These are phyloP conservation scores for Aureoboletus auriporus DNA, from an alignment of 768 basidiomycete species.

Conservation along the genomic window DNA sequence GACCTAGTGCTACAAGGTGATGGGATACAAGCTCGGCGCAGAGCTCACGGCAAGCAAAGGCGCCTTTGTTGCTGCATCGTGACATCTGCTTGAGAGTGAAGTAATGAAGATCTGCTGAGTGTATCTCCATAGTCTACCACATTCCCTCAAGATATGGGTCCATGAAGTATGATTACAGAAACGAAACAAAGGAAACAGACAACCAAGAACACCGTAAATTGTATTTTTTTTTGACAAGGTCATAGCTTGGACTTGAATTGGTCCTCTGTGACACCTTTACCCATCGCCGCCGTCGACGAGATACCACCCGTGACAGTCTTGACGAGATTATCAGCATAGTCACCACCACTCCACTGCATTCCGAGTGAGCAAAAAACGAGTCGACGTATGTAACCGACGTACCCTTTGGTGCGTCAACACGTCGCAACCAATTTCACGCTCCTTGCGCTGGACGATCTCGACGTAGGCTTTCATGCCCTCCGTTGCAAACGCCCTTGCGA, in stretches of 20 bases:
- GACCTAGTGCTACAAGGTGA: conserved; percentile 32
- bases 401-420: conserved; percentile 98
- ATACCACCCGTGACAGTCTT: conserved; percentile 98
- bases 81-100: conserved; percentile 1
- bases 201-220: background rate
- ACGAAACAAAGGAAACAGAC: conserved; percentile 1
- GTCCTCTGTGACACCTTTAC: conserved; percentile 88
- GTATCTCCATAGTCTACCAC: background rate
- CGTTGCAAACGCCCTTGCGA: conserved; percentile 82
- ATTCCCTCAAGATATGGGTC: background rate
- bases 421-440: conserved; percentile 91
- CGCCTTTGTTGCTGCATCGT: conserved; percentile 36
- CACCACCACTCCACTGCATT: conserved; percentile 87
- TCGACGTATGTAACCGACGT: conserved; percentile 15
- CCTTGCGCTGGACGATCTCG: conserved; percentile 87
- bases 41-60: conserved; percentile 69
- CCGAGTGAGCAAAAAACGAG: conserved; percentile 13
- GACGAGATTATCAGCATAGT: conserved; percentile 86
- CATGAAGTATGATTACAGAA: background rate
- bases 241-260: conserved; percentile 64
- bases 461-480: conserved; percentile 99
- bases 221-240: conserved; percentile 4
- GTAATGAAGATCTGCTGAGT: conserved; percentile 8
- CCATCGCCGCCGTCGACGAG: conserved; percentile 99
- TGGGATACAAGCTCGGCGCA: conserved; percentile 70